These are phyloP conservation scores for Fraxinus dipetala DNA, from an alignment of 305 asterid genomes.

Conservation along the genomic window DNA sequence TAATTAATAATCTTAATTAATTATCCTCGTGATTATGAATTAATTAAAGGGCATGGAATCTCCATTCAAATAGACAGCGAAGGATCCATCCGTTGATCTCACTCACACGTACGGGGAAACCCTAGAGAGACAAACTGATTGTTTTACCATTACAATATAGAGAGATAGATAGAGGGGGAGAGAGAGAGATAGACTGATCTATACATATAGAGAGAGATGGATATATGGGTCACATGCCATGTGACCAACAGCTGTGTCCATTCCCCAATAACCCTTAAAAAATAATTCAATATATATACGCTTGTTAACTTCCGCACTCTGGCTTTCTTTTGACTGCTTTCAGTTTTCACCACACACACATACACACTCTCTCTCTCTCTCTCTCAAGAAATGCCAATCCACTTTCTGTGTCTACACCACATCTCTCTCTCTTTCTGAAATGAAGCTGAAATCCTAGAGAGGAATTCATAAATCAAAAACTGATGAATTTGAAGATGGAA, in stretches of 20 bases:
- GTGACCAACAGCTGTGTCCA: conserved; percentile 82
- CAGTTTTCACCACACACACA: conserved; percentile 21
- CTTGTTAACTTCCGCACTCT: conserved; percentile 39
- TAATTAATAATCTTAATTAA: conserved; percentile 23
- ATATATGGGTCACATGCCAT: conserved; percentile 75
- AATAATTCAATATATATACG: conserved; percentile 45
- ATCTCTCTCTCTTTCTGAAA: conserved; percentile 29
- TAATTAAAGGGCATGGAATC: conserved; percentile 53
- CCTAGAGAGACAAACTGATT: conserved; percentile 55
- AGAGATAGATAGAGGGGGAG: conserved; percentile 1
- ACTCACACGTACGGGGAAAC: conserved; percentile 71
- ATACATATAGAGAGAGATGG: conserved; percentile 13
- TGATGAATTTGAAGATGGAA: conserved; percentile 40
- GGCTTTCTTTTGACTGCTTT: conserved; percentile 50
- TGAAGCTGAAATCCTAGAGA: conserved; percentile 48
- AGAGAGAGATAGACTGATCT: conserved; percentile 7
- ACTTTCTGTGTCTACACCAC: conserved; percentile 11
- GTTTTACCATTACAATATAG: conserved; percentile 14
- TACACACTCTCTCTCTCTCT: conserved; percentile 6
- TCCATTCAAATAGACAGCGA: conserved; percentile 40
- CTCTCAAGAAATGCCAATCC: conserved; percentile 25
- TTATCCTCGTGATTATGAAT: conserved; percentile 41
- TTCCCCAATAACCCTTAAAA: conserved; percentile 27
- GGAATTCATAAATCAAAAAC: conserved; percentile 9
- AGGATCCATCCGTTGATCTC: conserved; percentile 47